Base-by-base conservation (phyloP, 371 early-diverging fungal species). In the Mortierella polycephala region DNA sequence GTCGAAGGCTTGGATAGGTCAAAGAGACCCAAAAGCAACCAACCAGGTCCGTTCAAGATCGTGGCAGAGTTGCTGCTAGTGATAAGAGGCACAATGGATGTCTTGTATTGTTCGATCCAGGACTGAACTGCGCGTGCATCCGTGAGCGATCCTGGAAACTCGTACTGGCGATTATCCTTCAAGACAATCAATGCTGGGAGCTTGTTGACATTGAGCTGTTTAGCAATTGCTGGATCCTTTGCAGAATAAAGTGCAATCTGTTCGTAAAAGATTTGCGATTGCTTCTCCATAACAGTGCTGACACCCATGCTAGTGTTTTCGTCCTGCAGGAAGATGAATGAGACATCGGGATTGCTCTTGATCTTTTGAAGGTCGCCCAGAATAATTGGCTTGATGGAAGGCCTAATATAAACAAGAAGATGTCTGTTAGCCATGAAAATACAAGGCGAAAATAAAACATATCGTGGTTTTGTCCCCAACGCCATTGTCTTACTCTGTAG, bases 81-180 rank as follows among this genome's bases (percentile, higher is more conserved):
- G 18, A 71, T 10, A 7, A 54, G 20, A 13, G 71, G 64, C 9
- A 76, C 76, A 14, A 76, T n/a, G 1, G 76, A 64, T 1, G 42
- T 49, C 52, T 61, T 76, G 60, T 56, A 58, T 39, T 50, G 45
- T 18, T 63, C 64, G 16, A 76, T 67, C 76, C 76, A 76, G n/a
- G 55, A 30, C 56, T 76, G 56, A 7, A 67, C 67, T 7, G 71
- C 62, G 3, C 13, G n/a, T 18, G 58, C 51, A 51, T 71, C 60
- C 39, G 67, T 40, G 47, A 71, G 50, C 13, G 63, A 63, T 42
- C 76, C 76, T 40, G 53, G 37, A 44, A 55, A 76, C 37, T 59
- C 40, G 30, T 67, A 67, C 40, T 76, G 64, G 20, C 76, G 71
- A 46, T 70, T 67, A 45, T 76, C 76, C 61, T 76, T 76, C 56